Evolutionary conservation across 2,329 filamentous ascomycete genomes (phyloP), one percentile per base, ranked within the genome.

Genomic region (Karstenula rhodostoma): DNA sequence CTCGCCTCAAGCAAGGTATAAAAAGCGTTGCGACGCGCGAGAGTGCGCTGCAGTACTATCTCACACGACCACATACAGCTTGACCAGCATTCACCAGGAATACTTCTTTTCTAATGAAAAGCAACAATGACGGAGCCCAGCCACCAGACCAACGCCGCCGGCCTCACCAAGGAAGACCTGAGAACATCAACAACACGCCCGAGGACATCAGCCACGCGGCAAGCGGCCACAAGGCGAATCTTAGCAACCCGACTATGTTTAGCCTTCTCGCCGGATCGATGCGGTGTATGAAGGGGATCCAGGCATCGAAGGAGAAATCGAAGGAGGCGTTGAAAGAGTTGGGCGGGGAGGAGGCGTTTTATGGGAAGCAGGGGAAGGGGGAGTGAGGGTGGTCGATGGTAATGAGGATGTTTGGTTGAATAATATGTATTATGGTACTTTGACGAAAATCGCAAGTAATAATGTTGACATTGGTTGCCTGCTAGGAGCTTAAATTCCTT

Each of bases 171-270:
- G 46, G 58, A 35, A 9, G 56, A 61, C 46, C 61, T n/a, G n/a
- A 63, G 58, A 64, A 63, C 44, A 63, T 65, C 57, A 60, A 68
- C 49, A 54, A 68, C 23, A 60, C 58, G 2, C 17, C 58, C 17
- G 63, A 69, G 44, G 65, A 69, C 29, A 62, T 65, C 40, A 60
- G 55, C 47, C 29, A 69, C 51, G 42, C 37, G 35, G 65, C 65
- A 2, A 22, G 35, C 13, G 81, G 81, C n/a, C 80, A 83, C 71
- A 82, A 82, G 70, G 80, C 81, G 4, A 83, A 83, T 62, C 61
- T 83, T 6, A 74, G 77, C 61, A 83, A 83, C 59, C 81, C 80
- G 6, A 83, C 81, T 83, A 69, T 25, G 62, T 53, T 17, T 17
- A 29, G 27, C 4, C 4, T 29, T 4, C 27, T 29, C 4, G 8